Evolutionary conservation across 2,329 filamentous ascomycete species (phyloP).

Genomic region (Didymella pomorum): DNA sequence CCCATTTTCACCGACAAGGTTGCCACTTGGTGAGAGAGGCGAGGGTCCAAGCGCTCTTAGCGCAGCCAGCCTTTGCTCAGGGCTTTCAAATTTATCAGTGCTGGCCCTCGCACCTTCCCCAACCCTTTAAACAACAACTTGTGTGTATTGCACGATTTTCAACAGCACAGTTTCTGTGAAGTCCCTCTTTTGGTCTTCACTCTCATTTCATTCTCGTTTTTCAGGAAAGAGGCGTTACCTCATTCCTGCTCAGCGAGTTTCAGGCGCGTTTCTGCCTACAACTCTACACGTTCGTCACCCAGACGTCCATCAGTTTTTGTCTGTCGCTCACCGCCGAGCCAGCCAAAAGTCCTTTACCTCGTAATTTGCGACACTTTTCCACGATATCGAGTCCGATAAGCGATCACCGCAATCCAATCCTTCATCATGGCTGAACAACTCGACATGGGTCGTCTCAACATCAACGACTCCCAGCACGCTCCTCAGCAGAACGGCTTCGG

Average conservation of each 20-base stretch:
- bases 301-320: slow-evolving; percentile 34
- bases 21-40: slow-evolving; percentile 27
- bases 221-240: slow-evolving; percentile 49
- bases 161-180: slow-evolving; percentile 47
- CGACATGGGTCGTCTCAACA: slow-evolving; percentile 78
- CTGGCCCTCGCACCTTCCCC: slow-evolving; percentile 33
- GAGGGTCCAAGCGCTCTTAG: slow-evolving; percentile 28
- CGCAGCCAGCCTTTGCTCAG: slow-evolving; percentile 28
- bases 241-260: slow-evolving; percentile 51
- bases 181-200: slow-evolving; percentile 54
- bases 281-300: slow-evolving; percentile 44
- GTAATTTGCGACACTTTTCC: slow-evolving; percentile 27
- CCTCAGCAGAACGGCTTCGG: slow-evolving; percentile 56
- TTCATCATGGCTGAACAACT: slow-evolving; percentile 65
- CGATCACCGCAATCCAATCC: slow-evolving; percentile 22
- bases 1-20: slow-evolving; percentile 35
- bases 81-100: slow-evolving; percentile 34
- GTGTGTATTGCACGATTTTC: slow-evolving; percentile 43
- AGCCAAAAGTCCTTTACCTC: slow-evolving; percentile 29
- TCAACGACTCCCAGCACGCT: slow-evolving; percentile 72
- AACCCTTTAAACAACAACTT: slow-evolving; percentile 40
- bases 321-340: slow-evolving; percentile 45
- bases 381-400: slow-evolving; percentile 19
- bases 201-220: slow-evolving; percentile 51
- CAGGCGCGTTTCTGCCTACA: slow-evolving; percentile 53